Evolutionary conservation across 495 filamentous ascomycete species (phyloP), one percentile per base, ranked within the genome.

Genomic region (Tuber borchii): DNA sequence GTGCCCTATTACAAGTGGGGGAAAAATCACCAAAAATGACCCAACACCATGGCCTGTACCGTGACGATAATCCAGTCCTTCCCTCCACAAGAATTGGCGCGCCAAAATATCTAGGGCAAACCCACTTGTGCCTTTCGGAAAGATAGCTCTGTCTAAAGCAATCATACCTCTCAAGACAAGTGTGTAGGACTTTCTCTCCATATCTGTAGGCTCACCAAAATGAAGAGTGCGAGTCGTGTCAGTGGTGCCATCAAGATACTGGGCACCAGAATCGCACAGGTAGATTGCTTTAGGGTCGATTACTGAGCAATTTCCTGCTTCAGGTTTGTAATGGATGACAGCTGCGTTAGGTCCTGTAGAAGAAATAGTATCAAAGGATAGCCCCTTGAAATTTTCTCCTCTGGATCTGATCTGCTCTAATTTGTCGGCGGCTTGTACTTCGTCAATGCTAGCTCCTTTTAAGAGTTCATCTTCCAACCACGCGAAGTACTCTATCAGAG

Each of bases 1-100:
- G 43, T 40, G 39, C 45, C 17, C 9, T 10, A 34, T 80, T 12
- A 70, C 69, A 37, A 44, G 44, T 16, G 51, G 69, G 74, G 45
- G 26, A 61, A 26, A 16, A 48, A 80, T 83, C 84, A 90, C 88
- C 83, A 93, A 84, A 80, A 89, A 99, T 9, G 93, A 97, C 61
- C 96, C 96, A 73, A 99, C 92, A 37, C 96, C 96, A 83, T 99
- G 96, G 44, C 96, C 96, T 1, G 96, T 99, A 71, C 96, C 95
- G 83, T 99, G 96, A 17, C 96, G 89, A 84, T 96, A 99, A 81
- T 99, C 95, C 34, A 99, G 87, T 0, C 96, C 96, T 78, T 94
- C 87, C 82, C 90, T 90, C 96, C 96, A 99, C 73, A 99, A 87
- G 83, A 91, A 92, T 80, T 99, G 96, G 71, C 96, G 90, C 22